Percentiles rank a stretch among this genome's conserved stretches.
Conservation (phyloP, 1,284 basidiomycete genomes). For the Vanrija sp. region DNA sequence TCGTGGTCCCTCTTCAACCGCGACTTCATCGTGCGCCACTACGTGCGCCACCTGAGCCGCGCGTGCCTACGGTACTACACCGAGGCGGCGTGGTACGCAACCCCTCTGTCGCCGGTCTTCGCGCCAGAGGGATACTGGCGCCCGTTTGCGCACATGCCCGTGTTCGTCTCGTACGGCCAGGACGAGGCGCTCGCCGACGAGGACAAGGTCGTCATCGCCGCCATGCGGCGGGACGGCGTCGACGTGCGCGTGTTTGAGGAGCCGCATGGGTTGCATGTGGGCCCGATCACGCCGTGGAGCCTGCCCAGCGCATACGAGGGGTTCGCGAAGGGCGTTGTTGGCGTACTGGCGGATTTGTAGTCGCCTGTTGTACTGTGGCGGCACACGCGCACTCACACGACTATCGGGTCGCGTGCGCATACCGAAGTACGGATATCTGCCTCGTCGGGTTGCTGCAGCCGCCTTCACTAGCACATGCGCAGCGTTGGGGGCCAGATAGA, state of each 20-base stretch:
- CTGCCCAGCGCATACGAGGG: neutral
- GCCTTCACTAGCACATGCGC: too few relatives aligned
- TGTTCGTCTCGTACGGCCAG: slow-evolving; percentile 35
- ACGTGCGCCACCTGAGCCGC: slow-evolving; percentile 13
- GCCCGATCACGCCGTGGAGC: slow-evolving; percentile 1
- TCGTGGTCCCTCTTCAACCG: neutral
- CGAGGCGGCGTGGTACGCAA: neutral
- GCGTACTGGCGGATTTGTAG: neutral
- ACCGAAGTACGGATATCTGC: too few relatives aligned
- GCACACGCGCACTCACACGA: too few relatives aligned
- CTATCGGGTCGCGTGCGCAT: too few relatives aligned
- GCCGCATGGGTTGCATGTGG: neutral
- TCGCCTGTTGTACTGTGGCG: neutral
- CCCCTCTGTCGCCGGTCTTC: slow-evolving; percentile 24
- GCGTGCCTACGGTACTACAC: slow-evolving; percentile 10
- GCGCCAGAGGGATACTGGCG: slow-evolving; percentile 15
- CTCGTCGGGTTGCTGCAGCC: too few relatives aligned
- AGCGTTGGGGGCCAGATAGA: too few relatives aligned
- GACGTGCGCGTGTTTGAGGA: slow-evolving; percentile 15
- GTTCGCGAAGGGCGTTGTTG: neutral
- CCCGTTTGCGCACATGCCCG: slow-evolving; percentile 18
- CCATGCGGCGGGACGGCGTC: slow-evolving; percentile 34
- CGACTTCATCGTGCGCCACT: slow-evolving; percentile 11
- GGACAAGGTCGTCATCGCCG: slow-evolving; percentile 20
- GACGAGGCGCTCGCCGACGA: slow-evolving; percentile 39